A percentile compares a stretch with the other conserved stretches of the same genome.
These are phyloP conservation scores for Aurantiochytrium sp. DNA, from an alignment of 108 stramenopile species.

Conservation along the genomic window DNA sequence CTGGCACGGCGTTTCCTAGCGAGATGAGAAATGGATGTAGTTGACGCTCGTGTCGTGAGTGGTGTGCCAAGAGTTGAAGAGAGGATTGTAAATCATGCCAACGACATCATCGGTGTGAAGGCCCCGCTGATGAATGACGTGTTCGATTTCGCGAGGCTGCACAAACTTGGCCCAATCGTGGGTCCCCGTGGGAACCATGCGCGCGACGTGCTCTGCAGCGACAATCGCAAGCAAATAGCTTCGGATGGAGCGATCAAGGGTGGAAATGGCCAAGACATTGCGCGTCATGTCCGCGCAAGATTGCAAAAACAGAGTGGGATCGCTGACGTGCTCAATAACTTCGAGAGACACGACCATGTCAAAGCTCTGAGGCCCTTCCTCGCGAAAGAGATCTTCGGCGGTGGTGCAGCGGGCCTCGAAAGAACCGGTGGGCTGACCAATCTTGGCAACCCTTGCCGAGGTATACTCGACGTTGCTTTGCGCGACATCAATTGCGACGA, in stretches of 20 bases:
- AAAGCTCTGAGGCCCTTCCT: neutral
- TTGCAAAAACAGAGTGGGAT: neutral
- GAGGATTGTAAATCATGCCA: neutral
- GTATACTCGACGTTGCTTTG: neutral
- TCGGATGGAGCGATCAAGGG: neutral
- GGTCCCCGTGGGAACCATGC: neutral
- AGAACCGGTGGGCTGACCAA: neutral
- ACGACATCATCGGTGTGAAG: neutral
- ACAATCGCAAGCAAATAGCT: neutral
- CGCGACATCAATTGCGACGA: neutral
- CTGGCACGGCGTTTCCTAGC: neutral
- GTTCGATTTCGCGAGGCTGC: neutral
- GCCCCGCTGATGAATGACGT: neutral
- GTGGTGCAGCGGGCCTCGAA: neutral
- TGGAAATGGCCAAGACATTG: neutral
- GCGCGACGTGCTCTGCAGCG: neutral
- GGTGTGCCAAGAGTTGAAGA: neutral
- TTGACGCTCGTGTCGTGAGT: neutral
- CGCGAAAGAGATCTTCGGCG: neutral
- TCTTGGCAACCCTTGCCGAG: neutral
- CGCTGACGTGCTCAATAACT: conserved; percentile 10
- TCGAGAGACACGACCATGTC: neutral
- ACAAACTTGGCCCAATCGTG: conserved; percentile 14
- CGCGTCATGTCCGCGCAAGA: neutral
- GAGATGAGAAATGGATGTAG: neutral